Conservation (phyloP, 108 stramenopile genomes). For the Conticribra guillardii region DNA sequence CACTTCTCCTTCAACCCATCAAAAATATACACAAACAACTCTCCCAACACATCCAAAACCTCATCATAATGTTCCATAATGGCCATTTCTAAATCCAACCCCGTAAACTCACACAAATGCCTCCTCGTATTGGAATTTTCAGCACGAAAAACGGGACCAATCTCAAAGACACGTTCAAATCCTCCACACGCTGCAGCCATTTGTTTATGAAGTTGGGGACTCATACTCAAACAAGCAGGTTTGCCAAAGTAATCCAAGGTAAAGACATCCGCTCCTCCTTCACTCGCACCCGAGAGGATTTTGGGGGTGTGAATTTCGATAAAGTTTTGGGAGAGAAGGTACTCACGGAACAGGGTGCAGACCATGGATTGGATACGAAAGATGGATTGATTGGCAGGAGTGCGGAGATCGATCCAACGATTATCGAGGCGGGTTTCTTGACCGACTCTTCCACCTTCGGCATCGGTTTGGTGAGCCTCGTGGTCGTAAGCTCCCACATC, state of each 20-base stretch:
- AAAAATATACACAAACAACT: constrained; percentile 98
- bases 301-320: constrained; percentile 98
- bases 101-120: constrained; percentile 99
- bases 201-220: constrained; percentile 99
- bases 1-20: constrained; percentile 91
- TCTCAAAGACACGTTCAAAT: constrained; percentile 98
- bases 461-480: constrained; percentile 68
- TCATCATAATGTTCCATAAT: constrained; percentile 99
- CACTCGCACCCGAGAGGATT: constrained; percentile 96
- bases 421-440: constrained; percentile 94
- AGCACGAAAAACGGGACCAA: constrained; percentile 99
- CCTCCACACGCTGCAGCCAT: constrained; percentile 97
- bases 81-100: constrained; percentile 98
- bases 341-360: constrained; percentile 94
- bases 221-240: constrained; percentile 96
- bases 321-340: constrained; percentile 88
- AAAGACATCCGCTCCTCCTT: constrained; percentile 98
- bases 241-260: constrained; percentile 96
- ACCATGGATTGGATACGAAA: constrained; percentile 97
- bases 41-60: constrained; percentile 94
- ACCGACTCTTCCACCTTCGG: constrained; percentile 79
- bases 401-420: constrained; percentile 97
- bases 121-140: constrained; percentile 98
- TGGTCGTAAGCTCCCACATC: constrained; percentile 87
- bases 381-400: constrained; percentile 98